Base-by-base conservation (phyloP, 768 basidiomycete species). In the Mycena polygramma region DNA sequence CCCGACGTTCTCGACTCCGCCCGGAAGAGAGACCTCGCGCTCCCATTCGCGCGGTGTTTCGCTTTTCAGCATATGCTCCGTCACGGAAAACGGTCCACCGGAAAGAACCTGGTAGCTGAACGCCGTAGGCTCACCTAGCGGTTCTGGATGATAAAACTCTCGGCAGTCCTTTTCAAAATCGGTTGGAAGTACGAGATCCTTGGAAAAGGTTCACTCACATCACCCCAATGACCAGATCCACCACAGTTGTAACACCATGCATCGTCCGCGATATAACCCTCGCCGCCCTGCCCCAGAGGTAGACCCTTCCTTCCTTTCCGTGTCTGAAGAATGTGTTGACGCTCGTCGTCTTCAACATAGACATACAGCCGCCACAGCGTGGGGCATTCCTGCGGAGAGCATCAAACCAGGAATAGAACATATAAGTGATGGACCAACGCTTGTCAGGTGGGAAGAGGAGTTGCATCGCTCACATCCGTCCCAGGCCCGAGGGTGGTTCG, bases 171-270 rank as follows among this genome's bases (percentile, higher is more conserved):
- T 72, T n/a, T 51, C 19, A 71, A 15, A 20, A 62, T 41, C 10
- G 15, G 14, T 64, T 63, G 49, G 36, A 51, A 22, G n/a, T 17
- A 55, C 17, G 26, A 57, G 39, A 22, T 52, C 36, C 61, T 53
- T 53, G n/a, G 52, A 61, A 43, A 35, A 26, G 37, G 55, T 22
- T 19, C 41, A 53, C 91, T 80, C 75, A 94, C 94, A 74, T 95
- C 94, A 54, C 94, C 94, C 77, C 92, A 87, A 78, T 95, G 94
- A 5, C 92, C 94, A 59, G 79, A 79, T 36, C 81, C 81, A 49
- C 92, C 94, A 72, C 94, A 95, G 73, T 92, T 93, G 76, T 94
- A 93, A 77, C 94, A 95, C 92, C 92, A 95, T 73, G 89, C 84
- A 75, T 93, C 92, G 41, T 80, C 78, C 7, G 87, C 91, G 63